These are phyloP conservation scores for Fusarium foetens DNA, from an alignment of 2,329 filamentous ascomycete species.

Conservation along the genomic window DNA sequence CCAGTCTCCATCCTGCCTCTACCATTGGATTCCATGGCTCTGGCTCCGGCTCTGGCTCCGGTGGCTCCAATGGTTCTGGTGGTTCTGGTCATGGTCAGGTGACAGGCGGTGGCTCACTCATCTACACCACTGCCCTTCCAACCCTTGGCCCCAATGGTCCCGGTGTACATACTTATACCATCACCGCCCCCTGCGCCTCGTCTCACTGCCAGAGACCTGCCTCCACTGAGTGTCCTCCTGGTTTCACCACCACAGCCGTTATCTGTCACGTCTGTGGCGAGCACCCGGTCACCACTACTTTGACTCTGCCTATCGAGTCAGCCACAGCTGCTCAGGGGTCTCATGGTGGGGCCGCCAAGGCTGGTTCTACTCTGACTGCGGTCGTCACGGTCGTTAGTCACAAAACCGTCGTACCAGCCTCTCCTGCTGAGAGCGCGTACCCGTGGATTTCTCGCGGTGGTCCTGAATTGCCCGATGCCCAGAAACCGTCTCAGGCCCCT, in stretches of 20 bases:
- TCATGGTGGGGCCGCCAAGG: background rate
- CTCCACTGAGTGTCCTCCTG: slow-evolving; percentile 7
- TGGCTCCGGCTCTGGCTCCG: background rate
- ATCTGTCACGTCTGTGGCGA: slow-evolving; percentile 13
- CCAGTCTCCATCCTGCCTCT: slow-evolving; percentile 9
- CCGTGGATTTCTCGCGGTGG: background rate
- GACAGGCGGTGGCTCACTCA: background rate
- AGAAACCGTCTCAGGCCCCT: background rate
- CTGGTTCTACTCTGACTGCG: background rate
- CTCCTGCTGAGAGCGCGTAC: background rate
- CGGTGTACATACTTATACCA: slow-evolving; percentile 19
- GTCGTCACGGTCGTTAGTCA: background rate
- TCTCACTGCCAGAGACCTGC: slow-evolving; percentile 4
- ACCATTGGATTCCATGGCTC: background rate
- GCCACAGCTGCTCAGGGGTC: slow-evolving; percentile 6
- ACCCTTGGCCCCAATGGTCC: slow-evolving; percentile 17
- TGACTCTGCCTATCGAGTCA: slow-evolving; percentile 25
- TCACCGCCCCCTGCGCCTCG: slow-evolving; percentile 14
- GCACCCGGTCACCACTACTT: background rate
- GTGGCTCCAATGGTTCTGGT: background rate
- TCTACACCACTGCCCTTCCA: slow-evolving; percentile 6
- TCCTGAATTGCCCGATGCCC: background rate
- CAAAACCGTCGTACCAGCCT: background rate
- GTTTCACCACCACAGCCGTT: slow-evolving; percentile 16
- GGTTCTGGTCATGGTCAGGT: background rate